Evolutionary conservation across 2,329 filamentous ascomycete species (phyloP).

Genomic region (Teratosphaeria viscida): DNA sequence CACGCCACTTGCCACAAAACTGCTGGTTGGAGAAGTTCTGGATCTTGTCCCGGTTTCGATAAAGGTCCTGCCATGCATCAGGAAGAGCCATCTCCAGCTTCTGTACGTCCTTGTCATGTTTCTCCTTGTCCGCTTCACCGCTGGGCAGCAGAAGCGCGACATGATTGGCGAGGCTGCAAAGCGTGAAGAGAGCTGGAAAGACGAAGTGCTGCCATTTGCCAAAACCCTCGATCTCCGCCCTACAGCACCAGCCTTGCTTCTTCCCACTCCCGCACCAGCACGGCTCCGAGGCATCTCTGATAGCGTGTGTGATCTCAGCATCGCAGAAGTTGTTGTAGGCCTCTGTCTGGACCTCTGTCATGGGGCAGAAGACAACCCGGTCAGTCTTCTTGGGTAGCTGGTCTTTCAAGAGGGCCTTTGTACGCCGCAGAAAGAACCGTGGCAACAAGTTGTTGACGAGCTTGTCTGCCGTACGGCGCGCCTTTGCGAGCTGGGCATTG

Average conservation of each 20-base stretch:
- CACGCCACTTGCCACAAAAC: conserved; percentile 95
- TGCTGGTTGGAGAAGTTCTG: conserved; percentile 73
- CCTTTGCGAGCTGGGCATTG: conserved; percentile 66
- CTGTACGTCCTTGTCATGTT: conserved; percentile 66
- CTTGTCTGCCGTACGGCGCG: conserved; percentile 70
- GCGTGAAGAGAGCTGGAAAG: conserved; percentile 70
- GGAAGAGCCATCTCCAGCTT: conserved; percentile 67
- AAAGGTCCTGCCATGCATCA: conserved; percentile 62
- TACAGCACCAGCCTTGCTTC: conserved; percentile 75
- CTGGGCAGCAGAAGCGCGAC: conserved; percentile 75
- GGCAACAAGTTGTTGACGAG: conserved; percentile 81
- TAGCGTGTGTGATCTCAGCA: conserved; percentile 56
- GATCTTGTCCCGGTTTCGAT: conserved; percentile 65
- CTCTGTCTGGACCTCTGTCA: conserved; percentile 68
- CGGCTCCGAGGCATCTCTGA: conserved; percentile 55
- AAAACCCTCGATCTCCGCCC: conserved; percentile 48
- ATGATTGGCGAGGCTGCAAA: conserved; percentile 88
- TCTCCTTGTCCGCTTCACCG: conserved; percentile 53
- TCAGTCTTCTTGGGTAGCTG: conserved; percentile 94
- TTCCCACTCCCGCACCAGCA: conserved; percentile 62
- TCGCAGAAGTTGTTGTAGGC: conserved; percentile 78
- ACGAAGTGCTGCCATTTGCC: conserved; percentile 64
- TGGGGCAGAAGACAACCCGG: conserved; percentile 84
- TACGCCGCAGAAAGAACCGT: conserved; percentile 78
- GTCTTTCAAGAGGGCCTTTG: conserved; percentile 85